A percentile compares a stretch with the other conserved stretches of the same genome.
These are phyloP conservation scores for Thielaviopsis punctulata DNA, from an alignment of 2,329 filamentous ascomycete genomes.

Conservation along the genomic window DNA sequence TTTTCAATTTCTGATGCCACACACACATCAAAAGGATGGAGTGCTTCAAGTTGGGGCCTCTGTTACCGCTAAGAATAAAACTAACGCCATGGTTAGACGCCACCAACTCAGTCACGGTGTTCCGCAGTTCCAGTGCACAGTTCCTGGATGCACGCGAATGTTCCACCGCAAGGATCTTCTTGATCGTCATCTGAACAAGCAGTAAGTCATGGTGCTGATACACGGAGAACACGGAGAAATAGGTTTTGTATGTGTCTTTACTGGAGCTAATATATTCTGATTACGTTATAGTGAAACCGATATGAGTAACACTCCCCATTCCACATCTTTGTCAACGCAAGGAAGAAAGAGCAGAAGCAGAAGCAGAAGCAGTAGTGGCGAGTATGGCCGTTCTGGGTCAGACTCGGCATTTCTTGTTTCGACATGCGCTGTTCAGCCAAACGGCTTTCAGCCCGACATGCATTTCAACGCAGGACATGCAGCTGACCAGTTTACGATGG, in stretches of 20 bases:
- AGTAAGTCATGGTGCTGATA: slow-evolving; percentile 15
- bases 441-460: neutral
- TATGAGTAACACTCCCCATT: neutral
- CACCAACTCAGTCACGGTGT: slow-evolving; percentile 43
- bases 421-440: too few species aligned
- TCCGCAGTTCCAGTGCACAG: slow-evolving; percentile 33
- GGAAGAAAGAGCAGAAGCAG: neutral
- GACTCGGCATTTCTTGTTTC: neutral
- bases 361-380: neutral
- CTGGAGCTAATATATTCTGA: neutral
- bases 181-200: slow-evolving; percentile 32
- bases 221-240: neutral
- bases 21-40: too few species aligned
- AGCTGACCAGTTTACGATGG: neutral
- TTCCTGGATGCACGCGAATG: slow-evolving; percentile 35
- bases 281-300: neutral
- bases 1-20: slow-evolving; percentile 16
- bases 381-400: neutral
- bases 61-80: neutral
- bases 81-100: slow-evolving; percentile 24
- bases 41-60: too few species aligned
- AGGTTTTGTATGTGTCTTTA: too few species aligned
- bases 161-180: slow-evolving; percentile 44
- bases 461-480: neutral
- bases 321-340: neutral